phyloP scores from a whole-genome alignment of 371 early-diverging fungal species.

The Actinomucor elegans region DNA sequence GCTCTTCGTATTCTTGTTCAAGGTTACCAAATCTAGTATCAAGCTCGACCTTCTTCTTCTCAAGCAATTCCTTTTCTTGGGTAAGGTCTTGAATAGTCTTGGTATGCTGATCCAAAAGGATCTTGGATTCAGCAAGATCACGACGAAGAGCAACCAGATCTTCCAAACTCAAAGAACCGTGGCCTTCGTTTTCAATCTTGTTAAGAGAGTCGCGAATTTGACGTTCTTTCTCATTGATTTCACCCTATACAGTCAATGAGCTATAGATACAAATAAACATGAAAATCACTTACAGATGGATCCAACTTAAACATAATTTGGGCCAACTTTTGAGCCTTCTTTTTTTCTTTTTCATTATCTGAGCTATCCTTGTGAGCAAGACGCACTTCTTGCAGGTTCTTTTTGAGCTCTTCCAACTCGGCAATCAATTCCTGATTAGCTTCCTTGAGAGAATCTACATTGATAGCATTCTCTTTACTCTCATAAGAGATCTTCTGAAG shows the following conservation, averaged over 20 bases:
- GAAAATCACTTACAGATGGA: slow-evolving; percentile 59
- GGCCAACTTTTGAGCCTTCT: slow-evolving; percentile 81
- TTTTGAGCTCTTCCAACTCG: slow-evolving; percentile 76
- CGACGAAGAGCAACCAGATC: slow-evolving; percentile 76
- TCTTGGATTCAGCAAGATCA: slow-evolving; percentile 76
- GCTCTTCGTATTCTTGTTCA: slow-evolving; percentile 89
- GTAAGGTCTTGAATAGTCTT: slow-evolving; percentile 66
- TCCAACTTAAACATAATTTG: slow-evolving; percentile 87
- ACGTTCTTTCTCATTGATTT: slow-evolving; percentile 78
- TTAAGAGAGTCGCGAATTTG: slow-evolving; percentile 74
- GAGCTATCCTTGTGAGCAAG: slow-evolving; percentile 50
- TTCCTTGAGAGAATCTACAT: slow-evolving; percentile 83
- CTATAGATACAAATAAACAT: background rate
- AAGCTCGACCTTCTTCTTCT: slow-evolving; percentile 69
- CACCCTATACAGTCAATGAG: slow-evolving; percentile 28
- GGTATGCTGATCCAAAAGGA: slow-evolving; percentile 67
- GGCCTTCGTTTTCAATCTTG: slow-evolving; percentile 52
- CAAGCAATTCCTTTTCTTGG: slow-evolving; percentile 62
- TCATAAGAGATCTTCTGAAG: slow-evolving; percentile 85
- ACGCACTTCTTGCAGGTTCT: slow-evolving; percentile 47
- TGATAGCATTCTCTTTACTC: slow-evolving; percentile 82
- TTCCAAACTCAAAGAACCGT: slow-evolving; percentile 60
- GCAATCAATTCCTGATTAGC: slow-evolving; percentile 71
- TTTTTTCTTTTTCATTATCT: slow-evolving; percentile 73
- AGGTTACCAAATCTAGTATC: slow-evolving; percentile 72